These are phyloP conservation scores for Metarhizium guizhouense DNA, from an alignment of 2,329 filamentous ascomycete genomes.

Conservation along the genomic window DNA sequence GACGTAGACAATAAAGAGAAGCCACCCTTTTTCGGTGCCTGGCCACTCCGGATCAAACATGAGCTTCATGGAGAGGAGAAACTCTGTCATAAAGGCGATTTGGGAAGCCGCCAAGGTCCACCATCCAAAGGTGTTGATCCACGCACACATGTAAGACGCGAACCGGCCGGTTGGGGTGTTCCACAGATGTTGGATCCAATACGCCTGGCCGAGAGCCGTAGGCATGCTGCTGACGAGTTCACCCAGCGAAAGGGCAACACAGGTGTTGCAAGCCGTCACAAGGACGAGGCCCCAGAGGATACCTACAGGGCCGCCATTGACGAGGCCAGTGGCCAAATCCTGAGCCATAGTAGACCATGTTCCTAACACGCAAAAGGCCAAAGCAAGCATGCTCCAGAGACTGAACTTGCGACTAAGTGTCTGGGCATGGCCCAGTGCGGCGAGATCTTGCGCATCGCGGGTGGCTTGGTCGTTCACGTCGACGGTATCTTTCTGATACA, in stretches of 20 bases:
- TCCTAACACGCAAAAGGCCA: conserved; percentile 48
- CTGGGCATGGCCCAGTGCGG: conserved; percentile 30
- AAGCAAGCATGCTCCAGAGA: conserved; percentile 46
- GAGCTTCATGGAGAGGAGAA: conserved; percentile 46
- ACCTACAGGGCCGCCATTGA: conserved; percentile 43
- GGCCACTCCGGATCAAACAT: conserved; percentile 41
- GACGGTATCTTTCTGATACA: not conserved
- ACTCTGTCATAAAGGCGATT: conserved; percentile 49
- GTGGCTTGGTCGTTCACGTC: conserved; percentile 6
- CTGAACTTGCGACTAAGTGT: conserved; percentile 37
- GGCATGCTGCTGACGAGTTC: conserved; percentile 51
- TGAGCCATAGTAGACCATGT: conserved; percentile 51
- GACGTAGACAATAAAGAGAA: conserved; percentile 46
- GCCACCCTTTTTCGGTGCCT: conserved; percentile 37
- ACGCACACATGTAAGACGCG: conserved; percentile 46
- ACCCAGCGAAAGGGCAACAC: conserved; percentile 45
- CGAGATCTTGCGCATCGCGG: conserved; percentile 30
- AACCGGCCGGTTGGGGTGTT: conserved; percentile 35
- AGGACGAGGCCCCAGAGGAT: conserved; percentile 47
- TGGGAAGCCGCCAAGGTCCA: conserved; percentile 47
- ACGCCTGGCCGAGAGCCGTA: conserved; percentile 50
- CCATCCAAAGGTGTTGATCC: conserved; percentile 54
- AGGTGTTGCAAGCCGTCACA: conserved; percentile 43
- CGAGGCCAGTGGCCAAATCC: conserved; percentile 35
- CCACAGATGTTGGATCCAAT: conserved; percentile 36